phyloP scores from a whole-genome alignment of 139 green algal species.

The Volvox reticuliferus region DNA sequence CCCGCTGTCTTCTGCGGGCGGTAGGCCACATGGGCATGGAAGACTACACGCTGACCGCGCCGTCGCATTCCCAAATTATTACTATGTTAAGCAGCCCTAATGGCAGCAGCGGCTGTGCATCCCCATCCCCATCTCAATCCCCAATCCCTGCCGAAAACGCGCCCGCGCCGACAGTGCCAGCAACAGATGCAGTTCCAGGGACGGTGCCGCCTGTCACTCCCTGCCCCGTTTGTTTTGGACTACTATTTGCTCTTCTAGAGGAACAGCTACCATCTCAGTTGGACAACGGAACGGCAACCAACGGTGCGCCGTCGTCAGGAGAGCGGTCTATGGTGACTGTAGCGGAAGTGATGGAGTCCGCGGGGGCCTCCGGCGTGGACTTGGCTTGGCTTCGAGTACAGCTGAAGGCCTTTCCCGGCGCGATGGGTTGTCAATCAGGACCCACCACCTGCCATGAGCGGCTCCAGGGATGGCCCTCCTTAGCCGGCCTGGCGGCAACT shows the following conservation, averaged over 20 bases:
- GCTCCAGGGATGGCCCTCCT: neutral
- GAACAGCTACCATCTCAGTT: neutral
- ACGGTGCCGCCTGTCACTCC: neutral
- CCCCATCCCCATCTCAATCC: neutral
- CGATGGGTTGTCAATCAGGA: neutral
- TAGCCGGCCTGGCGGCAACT: neutral
- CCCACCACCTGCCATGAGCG: neutral
- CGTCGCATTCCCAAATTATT: neutral
- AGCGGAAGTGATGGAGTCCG: neutral
- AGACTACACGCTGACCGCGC: neutral
- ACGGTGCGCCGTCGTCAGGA: neutral
- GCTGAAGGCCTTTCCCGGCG: neutral
- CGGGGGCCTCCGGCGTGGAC: neutral
- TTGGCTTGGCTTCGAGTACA: constrained; percentile 25
- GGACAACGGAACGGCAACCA: neutral
- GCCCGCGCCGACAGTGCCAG: no score
- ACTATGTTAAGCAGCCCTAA: neutral
- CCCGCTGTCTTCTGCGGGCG: constrained; percentile 25
- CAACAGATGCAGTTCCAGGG: neutral
- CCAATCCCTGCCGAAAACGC: neutral
- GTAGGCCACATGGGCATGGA: constrained; percentile 6
- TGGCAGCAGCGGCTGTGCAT: neutral
- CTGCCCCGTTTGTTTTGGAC: constrained; percentile 25
- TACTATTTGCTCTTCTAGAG: constrained; percentile 4
- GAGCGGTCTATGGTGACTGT: neutral